Evolutionary conservation across 148 eudicot genomes (phyloP), one percentile per base, ranked within the genome.

Genomic region (Silene conica): DNA sequence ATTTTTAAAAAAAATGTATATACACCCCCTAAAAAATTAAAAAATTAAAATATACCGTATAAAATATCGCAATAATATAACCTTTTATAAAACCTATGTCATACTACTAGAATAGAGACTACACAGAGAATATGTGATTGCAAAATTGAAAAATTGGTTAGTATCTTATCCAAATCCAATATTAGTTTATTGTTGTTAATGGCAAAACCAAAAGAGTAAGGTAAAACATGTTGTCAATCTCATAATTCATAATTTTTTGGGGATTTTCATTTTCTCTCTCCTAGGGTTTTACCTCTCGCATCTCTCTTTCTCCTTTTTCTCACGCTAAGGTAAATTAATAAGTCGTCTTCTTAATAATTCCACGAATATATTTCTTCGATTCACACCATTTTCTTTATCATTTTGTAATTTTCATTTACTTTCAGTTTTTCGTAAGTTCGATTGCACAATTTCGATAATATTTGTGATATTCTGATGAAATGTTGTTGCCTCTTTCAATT

Each of bases 251-350:
- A 8, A 19, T 9, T 43, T n/a, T 67, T 67, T 43, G 26, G 70
- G 55, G 70, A 67, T 67, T 67, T 67, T 67, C 70, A 43, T 67
- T 43, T 43, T 67, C 70, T 67, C 54, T 67, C 70, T 41, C 70
- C 54, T 67, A 67, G 70, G 70, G 70, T 67, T 67, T 63, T 63
- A 63, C 41, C 19, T 31, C 26, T 26, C 45, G 2, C 43, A 63
- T 21, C 21, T 60, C 21, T 22, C 63, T 22, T 22, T 15, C 63
- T 13, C 31, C 26, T 20, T 22, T 16, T 63, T 19, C 16, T 64
- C 21, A 34, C 68, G 18, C 20, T 26, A 64, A 64, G 68, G 68
- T 64, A 31, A 13, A 31, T 12, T 64, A 46, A 6, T 18, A 6
- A 31, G 4, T 34, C 6, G 9, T 16, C 22, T 64, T 64, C 46